Percentiles rank a stretch among this genome's conserved stretches.
phyloP scores from a whole-genome alignment of 257 asterid species.

The Solanum bulbocastanum region DNA sequence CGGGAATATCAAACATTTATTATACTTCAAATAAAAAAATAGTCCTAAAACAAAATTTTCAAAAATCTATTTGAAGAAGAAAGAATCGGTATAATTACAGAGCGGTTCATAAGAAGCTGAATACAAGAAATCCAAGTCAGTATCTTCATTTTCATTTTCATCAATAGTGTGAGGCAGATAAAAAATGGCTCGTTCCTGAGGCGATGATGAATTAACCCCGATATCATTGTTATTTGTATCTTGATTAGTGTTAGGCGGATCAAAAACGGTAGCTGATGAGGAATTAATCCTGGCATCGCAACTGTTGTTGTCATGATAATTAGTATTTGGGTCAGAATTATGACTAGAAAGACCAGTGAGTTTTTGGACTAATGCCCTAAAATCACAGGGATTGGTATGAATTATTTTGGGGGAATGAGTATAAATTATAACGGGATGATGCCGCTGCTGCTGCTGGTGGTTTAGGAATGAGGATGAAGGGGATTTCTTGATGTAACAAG shows the following conservation, averaged over 20 bases:
- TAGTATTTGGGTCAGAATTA: neutral
- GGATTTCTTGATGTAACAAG: slow-evolving; percentile 18
- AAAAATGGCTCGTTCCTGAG: neutral
- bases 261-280: neutral
- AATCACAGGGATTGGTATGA: slow-evolving; percentile 21
- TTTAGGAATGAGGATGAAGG: neutral
- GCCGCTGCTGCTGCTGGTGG: neutral
- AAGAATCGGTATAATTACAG: neutral
- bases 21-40: neutral
- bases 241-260: neutral
- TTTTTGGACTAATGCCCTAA: slow-evolving; percentile 32
- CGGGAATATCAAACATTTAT: neutral
- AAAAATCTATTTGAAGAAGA: neutral
- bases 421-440: slow-evolving; percentile 27
- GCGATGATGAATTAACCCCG: neutral
- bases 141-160: neutral
- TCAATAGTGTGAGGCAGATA: neutral
- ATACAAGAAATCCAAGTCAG: neutral
- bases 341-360: slow-evolving; percentile 21
- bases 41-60: neutral
- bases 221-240: neutral
- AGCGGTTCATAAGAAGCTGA: neutral
- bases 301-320: neutral
- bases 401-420: slow-evolving; percentile 29
- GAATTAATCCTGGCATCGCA: neutral